Base-by-base conservation (phyloP, 305 asterid genomes). In the Fraxinus latifolia region DNA sequence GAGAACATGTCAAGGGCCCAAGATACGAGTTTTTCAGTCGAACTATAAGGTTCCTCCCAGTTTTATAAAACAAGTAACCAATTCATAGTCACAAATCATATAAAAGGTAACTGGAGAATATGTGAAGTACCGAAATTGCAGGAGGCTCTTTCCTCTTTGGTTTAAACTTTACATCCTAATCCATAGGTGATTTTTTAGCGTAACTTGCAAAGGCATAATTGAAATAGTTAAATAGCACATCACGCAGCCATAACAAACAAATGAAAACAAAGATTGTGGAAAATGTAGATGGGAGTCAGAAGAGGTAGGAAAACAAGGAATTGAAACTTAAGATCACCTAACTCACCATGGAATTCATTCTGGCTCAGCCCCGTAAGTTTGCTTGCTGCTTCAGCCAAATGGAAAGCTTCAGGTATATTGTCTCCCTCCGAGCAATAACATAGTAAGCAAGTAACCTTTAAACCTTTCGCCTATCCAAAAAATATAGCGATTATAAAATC, bases 401-500 rank as follows among this genome's bases (percentile, higher is more conserved):
- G 90, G 84, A 93, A 93, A 84, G 97, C 99, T 82, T 94, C 98
- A 3, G 97, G 93, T 77, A 91, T 93, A 70, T 94, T 96, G 89
- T 96, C 99, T 82, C 99, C 98, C 88, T 96, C 99, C 72, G 99
- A 96, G 89, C 99, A 96, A 90, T 94, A 94, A 87, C 97, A 94
- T 21, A 94, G 82, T 79, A 96, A 83, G 91, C 99, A 94, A 79
- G 98, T 96, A 58, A 91, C 97, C 82, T 94, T 93, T 84, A 96
- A 32, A 77, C 97, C 98, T 88, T 90, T 94, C 65, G 96, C 98
- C 99, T 95, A 82, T 50, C 65, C 73, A 84, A 80, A 78, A 79
- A 79, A 76, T 42, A 73, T 31, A 60, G 37, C 25, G 32, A 34
- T 9, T 2, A 47, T 3, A n/a, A 34, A 73, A 47, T 15, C 4